Evolutionary conservation across 176 grass and related monocot genomes (phyloP), one percentile per base, ranked within the genome.

Genomic region (Lolium perenne): DNA sequence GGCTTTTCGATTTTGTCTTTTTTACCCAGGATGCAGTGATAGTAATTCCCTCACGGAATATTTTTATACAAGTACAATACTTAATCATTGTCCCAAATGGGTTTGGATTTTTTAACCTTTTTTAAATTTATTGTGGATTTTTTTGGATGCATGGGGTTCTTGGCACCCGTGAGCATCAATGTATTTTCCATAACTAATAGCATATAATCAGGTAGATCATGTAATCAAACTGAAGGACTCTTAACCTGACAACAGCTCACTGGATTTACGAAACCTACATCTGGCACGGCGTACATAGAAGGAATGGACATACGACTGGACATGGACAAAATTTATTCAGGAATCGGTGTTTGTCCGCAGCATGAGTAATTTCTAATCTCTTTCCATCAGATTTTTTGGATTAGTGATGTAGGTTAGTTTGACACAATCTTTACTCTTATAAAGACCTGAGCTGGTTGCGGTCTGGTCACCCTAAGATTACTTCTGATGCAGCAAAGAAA

Each of bases 301-400:
- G 93, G 90, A 89, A 87, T 92, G 90, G 91, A 98, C 83, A 92
- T 98, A 88, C 78, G 74, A 17, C 76, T 63, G 1, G 76, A 92
- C 58, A 98, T 98, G 96, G 66, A 82, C 84, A 89, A 87, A 38
- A 92, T 98, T 83, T 98, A 98, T 80, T 86, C 86, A 82, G 84
- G 85, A 86, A 95, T 98, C 50, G 96, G 96, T 83, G 96, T 98
- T 76, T 98, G 96, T 43, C 96, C 96, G 17, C 96, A 98, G 59
- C 94, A 95, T 80, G 93, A 98, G 96, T 98, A 95, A 91, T 72
- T 51, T 75, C 7, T 91, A 83, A 92, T 77, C 16, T 46, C 40
- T 72, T 47, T n/a, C 76, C 48, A 35, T 74, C 10, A 9, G 11
- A 40, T 78, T 47, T 61, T 86, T 40, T 69, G 26, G 47, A 32